These are phyloP conservation scores for Leishmania braziliensis DNA, from an alignment of 208 protist genomes.

Conservation along the genomic window DNA sequence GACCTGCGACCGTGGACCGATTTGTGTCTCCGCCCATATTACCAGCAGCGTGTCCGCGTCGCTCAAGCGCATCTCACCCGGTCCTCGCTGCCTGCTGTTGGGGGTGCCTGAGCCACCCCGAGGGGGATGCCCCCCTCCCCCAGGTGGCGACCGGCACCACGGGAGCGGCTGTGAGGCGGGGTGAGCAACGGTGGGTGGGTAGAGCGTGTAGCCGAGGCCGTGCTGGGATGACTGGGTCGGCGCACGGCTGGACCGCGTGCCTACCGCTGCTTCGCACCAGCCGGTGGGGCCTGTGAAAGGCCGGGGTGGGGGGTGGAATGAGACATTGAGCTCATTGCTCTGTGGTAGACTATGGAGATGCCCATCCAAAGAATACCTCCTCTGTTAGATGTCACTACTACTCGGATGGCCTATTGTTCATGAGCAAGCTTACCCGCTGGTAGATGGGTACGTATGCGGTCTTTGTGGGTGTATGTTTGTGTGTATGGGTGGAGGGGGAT, in stretches of 20 bases:
- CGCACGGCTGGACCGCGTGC: not conserved
- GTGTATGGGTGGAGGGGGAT: not conserved
- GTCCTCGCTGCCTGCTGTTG: not conserved
- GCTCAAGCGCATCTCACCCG: not conserved
- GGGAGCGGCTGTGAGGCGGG: not conserved
- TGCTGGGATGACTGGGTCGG: not conserved
- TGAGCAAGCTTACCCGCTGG: not conserved
- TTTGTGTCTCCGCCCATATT: not conserved
- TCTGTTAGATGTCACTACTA: not conserved
- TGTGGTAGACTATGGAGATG: too few species aligned
- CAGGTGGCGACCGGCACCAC: not conserved
- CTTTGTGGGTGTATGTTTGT: not conserved
- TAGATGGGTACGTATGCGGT: not conserved
- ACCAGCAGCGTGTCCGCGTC: not conserved
- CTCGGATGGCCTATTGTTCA: not conserved
- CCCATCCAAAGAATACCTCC: too few species aligned
- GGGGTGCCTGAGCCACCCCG: not conserved
- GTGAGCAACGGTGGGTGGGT: not conserved
- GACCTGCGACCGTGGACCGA: not conserved
- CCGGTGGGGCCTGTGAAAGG: not conserved
- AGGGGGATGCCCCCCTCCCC: not conserved
- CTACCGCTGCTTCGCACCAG: not conserved
- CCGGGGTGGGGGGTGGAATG: too few species aligned
- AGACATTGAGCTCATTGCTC: too few species aligned
- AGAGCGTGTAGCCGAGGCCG: not conserved